Evolutionary conservation across 2,329 filamentous ascomycete genomes (phyloP), one percentile per base, ranked within the genome.

Genomic region (Fusarium liriodendri): DNA sequence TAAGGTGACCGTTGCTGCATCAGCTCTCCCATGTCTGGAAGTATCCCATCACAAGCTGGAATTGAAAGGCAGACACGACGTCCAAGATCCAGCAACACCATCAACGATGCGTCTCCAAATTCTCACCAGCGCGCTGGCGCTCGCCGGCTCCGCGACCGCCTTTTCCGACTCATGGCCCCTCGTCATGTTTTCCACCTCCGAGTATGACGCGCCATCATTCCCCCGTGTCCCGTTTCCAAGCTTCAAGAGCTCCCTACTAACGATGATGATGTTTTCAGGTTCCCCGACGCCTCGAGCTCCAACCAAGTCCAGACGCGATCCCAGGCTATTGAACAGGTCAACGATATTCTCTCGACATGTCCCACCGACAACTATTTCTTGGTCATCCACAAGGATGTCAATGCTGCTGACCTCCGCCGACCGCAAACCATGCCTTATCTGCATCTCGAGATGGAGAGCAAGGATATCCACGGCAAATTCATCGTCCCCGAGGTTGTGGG

Each of bases 131-230:
- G 80, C 89, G 60, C 83, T 90, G 79, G 87, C 87, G 74, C 83
- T 90, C 78, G 87, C 89, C 75, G 87, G 89, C 69, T 87, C 87
- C 27, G 91, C 88, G 52, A 85, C 90, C 71, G 95, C 94, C 29
- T 97, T 98, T 82, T 91, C 90, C 72, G 93, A 98, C 83, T 95
- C 95, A 3, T 95, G 94, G 64, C 96, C 97, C 20, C 97, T 98
- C 83, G 89, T 98, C 81, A 85, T 98, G 75, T 92, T 97, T 82
- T 98, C 96, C 35, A 96, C 93, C 54, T 89, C 93, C 72, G 87
- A 92, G 95, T 98, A 92, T 79, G 92, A 70, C 64, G 71, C 65
- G 66, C 68, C 64, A 50, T 58, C 59, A 29, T 54, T 20, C 27
- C 20, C 60, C 55, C 62, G 66, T 60, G 62, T 38, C 52, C 57